These are phyloP conservation scores for Auricularia sp. DNA, from an alignment of 768 basidiomycete species.

Conservation along the genomic window DNA sequence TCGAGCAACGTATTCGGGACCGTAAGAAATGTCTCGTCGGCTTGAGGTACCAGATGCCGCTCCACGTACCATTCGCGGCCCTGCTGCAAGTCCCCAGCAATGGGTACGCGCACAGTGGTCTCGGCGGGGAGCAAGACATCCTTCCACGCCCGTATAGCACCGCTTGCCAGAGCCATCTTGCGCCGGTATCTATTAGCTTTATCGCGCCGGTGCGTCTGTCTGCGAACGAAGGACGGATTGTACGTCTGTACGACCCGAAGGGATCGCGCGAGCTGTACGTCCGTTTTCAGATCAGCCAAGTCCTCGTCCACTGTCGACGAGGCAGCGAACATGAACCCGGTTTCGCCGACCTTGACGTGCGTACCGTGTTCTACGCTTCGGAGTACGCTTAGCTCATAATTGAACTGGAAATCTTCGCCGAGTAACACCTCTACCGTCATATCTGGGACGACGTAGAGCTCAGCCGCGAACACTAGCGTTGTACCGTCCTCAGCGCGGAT, in stretches of 20 bases:
- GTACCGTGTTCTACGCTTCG: slow-evolving; percentile 8
- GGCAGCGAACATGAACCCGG: slow-evolving; percentile 5
- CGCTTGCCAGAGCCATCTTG: background rate
- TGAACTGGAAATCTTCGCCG: slow-evolving; percentile 21
- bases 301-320: slow-evolving; percentile 5
- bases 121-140: slow-evolving; percentile 4
- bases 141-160: background rate
- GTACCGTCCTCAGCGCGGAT: background rate
- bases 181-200: background rate
- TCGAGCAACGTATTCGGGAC: background rate
- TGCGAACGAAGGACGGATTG: background rate
- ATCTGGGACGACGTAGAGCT: slow-evolving; percentile 14
- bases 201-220: background rate
- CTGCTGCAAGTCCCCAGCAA: background rate
- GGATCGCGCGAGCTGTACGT: background rate
- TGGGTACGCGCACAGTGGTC: background rate
- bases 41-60: background rate
- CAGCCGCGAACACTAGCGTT: background rate
- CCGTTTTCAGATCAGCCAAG: slow-evolving; percentile 1
- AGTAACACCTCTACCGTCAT: slow-evolving; percentile 24
- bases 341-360: slow-evolving; percentile 12
- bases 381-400: slow-evolving; percentile 15
- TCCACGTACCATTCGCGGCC: background rate
- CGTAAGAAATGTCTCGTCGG: background rate
- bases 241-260: background rate